Percentiles rank a stretch among this genome's conserved stretches.
Conservation (phyloP, 305 asterid species). For the Fraxinus baroniana region DNA sequence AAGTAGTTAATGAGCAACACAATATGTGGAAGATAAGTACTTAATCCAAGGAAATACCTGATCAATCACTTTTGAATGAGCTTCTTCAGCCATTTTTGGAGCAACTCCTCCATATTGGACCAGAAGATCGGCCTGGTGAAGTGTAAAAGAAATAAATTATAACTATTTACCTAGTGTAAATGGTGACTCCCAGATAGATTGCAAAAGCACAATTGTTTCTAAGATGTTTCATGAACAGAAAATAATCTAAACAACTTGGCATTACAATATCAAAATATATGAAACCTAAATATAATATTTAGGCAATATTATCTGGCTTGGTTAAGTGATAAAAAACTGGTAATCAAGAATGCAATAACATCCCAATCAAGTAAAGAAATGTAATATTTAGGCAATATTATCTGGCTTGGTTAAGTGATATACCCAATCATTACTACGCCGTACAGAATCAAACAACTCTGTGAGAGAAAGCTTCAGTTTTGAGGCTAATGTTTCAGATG, state of each 20-base stretch:
- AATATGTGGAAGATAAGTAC: background rate
- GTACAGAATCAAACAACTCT: background rate
- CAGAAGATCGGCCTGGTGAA: slow-evolving; percentile 83
- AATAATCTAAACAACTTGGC: background rate
- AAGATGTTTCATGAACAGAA: background rate
- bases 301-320: no score
- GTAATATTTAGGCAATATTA: background rate
- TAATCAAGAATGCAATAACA: background rate
- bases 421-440: background rate
- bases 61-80: slow-evolving; percentile 83
- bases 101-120: slow-evolving; percentile 92
- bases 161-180: background rate
- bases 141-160: slow-evolving; percentile 29
- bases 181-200: background rate
- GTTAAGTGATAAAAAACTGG: background rate
- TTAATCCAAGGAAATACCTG: slow-evolving; percentile 44
- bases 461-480: background rate
- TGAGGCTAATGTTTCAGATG: background rate
- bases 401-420: background rate
- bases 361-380: background rate
- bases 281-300: background rate
- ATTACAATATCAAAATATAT: background rate
- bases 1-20: background rate
- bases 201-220: background rate
- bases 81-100: slow-evolving; percentile 99